Percentiles rank a stretch among this genome's conserved stretches.
Conservation (phyloP, 768 basidiomycete species). For the Cyathus striatus region DNA sequence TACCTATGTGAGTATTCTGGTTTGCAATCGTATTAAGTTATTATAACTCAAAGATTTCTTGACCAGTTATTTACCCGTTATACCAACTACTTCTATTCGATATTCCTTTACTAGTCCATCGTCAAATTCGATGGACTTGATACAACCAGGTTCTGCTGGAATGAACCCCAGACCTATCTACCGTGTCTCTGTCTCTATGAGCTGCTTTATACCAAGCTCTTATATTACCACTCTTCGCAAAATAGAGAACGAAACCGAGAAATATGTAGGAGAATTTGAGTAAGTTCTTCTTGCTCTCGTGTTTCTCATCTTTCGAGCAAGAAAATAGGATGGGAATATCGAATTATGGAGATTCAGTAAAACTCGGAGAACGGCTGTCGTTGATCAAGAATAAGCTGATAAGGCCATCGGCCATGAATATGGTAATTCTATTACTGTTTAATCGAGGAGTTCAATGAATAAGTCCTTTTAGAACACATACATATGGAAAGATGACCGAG, state of each 20-base stretch:
- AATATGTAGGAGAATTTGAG: slow-evolving; percentile 1
- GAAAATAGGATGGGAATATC: neutral
- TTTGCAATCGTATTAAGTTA: too few relatives aligned
- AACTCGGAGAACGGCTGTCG: neutral
- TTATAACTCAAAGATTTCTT: too few relatives aligned
- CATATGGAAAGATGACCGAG: too few relatives aligned
- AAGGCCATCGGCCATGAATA: neutral
- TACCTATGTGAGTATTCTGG: too few relatives aligned
- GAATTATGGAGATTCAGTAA: neutral
- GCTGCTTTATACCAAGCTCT: neutral
- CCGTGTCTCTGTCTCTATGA: neutral
- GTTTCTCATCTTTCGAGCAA: neutral
- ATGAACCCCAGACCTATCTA: neutral
- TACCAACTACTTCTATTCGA: neutral
- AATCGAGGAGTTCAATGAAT: neutral
- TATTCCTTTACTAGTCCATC: neutral
- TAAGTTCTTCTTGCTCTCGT: neutral
- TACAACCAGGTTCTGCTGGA: neutral
- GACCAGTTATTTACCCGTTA: too few relatives aligned
- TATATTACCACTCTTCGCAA: neutral
- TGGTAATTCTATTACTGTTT: neutral
- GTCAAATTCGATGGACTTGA: neutral
- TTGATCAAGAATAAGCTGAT: neutral
- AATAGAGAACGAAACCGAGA: neutral
- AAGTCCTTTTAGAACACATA: too few relatives aligned